Evolutionary conservation across 2,329 filamentous ascomycete genomes (phyloP).

Genomic region (Pochonia chlamydosporia): DNA sequence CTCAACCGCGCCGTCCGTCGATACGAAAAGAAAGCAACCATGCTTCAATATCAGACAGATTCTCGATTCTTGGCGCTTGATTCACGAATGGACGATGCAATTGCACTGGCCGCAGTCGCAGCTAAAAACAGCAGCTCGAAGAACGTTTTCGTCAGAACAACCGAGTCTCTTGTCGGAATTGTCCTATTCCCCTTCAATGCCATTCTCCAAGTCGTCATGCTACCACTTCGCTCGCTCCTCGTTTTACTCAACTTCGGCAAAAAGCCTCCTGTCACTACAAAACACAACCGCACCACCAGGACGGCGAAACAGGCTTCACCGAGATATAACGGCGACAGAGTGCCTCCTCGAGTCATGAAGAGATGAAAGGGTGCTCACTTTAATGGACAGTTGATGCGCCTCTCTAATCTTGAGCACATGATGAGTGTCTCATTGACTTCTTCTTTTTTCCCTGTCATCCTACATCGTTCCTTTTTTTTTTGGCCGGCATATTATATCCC

Average conservation of each 20-base stretch:
- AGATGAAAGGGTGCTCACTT: constrained; percentile 13
- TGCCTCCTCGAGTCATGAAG: constrained; percentile 27
- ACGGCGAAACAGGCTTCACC: constrained; percentile 8
- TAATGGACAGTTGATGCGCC: neutral
- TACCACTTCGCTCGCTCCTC: constrained; percentile 37
- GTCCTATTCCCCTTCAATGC: constrained; percentile 37
- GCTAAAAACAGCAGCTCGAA: constrained; percentile 43
- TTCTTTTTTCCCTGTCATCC: neutral
- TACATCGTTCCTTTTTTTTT: too few relatives aligned
- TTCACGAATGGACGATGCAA: constrained; percentile 65
- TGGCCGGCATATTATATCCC: neutral
- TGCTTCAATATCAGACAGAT: constrained; percentile 71
- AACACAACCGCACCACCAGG: constrained; percentile 7
- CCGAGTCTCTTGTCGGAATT: constrained; percentile 28
- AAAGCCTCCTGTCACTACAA: constrained; percentile 20
- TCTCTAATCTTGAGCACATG: neutral
- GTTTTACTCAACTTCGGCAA: constrained; percentile 22
- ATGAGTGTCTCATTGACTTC: neutral
- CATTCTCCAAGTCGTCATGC: constrained; percentile 30
- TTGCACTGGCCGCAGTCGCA: constrained; percentile 74
- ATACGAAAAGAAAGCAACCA: constrained; percentile 82
- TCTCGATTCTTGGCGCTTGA: constrained; percentile 68
- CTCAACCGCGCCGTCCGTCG: constrained; percentile 82
- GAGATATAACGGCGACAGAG: constrained; percentile 29
- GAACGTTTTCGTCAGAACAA: constrained; percentile 30